Evolutionary conservation across 2,329 filamentous ascomycete genomes (phyloP), one percentile per base, ranked within the genome.

Genomic region (Neonectria sp.): DNA sequence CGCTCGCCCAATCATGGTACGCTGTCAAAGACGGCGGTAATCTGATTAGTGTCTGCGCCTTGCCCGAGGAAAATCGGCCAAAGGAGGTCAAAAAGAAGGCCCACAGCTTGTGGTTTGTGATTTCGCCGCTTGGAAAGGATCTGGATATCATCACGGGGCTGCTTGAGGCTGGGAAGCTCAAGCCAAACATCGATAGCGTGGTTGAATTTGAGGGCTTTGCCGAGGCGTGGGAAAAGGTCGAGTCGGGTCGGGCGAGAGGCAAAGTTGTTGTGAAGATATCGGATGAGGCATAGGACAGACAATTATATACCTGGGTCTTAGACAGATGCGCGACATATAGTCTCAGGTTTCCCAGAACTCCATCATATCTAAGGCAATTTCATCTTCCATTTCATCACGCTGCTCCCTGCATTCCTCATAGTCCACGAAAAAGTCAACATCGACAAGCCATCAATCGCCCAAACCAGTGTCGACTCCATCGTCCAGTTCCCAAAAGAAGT

Each of bases 161-260:
- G 11, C 3, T 73, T 7, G 71, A 71, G 46, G 60, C 63, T 2
- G 65, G 68, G 0, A 43, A 72, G 7, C 4, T 72, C 4, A 67
- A 69, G 58, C 70, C 70, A 2, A 70, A 65, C 0, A 55, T 73
- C 12, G 71, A 73, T 17, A 73, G 65, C 1, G 68, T 73, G 0
- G 60, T 72, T 46, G n/a, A 6, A 0, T 33, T 73, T 35, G 49
- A 58, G 1, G 58, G 65, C 0, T 73, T 67, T 55, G 49, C 53
- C 1, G 59, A 60, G n/a, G 68, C 70, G 3, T 73, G 70, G 70
- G 65, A 72, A 0, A 73, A 68, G 29, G 71, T 71, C 9, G 70
- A 73, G 17, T 61, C 52, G 0, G 70, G 71, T 24, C 52, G 53
- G 0, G 33, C 71, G 0, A 71, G 43, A 35, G 71, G 71, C 3